Conservation (phyloP, 176 grass and related monocot genomes). For the Secale cereale region DNA sequence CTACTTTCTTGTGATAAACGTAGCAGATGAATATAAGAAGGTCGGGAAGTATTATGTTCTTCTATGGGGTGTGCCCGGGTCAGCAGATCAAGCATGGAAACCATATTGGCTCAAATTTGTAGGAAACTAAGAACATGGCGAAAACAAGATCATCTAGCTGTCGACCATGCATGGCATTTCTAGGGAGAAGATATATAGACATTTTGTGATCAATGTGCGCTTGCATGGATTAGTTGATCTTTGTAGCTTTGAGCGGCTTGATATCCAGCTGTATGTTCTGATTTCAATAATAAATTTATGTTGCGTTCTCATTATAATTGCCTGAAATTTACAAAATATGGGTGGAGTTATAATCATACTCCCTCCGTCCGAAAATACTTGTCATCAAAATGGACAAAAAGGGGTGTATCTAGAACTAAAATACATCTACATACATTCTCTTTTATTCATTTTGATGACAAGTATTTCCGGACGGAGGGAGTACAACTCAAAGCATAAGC, state of each 20-base stretch:
- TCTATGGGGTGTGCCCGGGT: slow-evolving; percentile 11
- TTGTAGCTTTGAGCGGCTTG: background rate
- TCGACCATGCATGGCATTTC: background rate
- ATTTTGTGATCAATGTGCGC: background rate
- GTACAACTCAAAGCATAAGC: background rate
- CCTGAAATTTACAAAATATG: background rate
- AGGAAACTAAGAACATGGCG: background rate
- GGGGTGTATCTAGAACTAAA: too few relatives aligned
- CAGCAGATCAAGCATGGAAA: slow-evolving; percentile 29
- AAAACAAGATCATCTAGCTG: background rate
- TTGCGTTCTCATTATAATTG: background rate
- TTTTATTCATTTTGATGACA: too few relatives aligned
- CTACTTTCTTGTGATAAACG: slow-evolving; percentile 30
- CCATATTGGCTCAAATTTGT: background rate
- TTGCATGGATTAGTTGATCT: background rate
- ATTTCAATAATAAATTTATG: background rate
- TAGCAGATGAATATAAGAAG: slow-evolving; percentile 21
- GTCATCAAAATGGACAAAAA: too few relatives aligned
- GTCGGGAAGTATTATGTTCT: slow-evolving; percentile 25
- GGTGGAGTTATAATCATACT: too few relatives aligned
- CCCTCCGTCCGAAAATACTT: too few relatives aligned
- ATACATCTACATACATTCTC: too few relatives aligned
- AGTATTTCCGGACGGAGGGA: too few relatives aligned
- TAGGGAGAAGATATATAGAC: background rate
- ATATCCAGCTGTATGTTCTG: background rate